A percentile compares a stretch with the other conserved stretches of the same genome.
Evolutionary conservation across 1,284 basidiomycete species (phyloP).

Genomic region (Cryptococcus deneoformans): DNA sequence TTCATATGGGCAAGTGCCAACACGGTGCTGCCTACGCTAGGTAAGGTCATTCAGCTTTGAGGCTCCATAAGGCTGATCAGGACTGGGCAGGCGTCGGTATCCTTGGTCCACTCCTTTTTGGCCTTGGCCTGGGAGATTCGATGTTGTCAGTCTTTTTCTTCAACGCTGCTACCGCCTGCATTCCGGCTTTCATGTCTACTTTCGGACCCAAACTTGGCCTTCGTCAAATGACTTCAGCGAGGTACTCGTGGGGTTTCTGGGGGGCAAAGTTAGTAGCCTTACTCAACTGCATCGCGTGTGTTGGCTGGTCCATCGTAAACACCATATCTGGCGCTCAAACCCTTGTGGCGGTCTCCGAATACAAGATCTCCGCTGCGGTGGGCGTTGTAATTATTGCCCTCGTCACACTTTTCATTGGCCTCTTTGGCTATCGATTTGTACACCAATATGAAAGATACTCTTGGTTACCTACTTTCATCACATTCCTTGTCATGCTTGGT

Average conservation of each 20-base stretch:
- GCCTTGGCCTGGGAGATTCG: conserved; percentile 34
- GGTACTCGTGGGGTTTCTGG: conserved; percentile 48
- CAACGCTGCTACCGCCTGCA: conserved; percentile 18
- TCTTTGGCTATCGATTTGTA: conserved; percentile 52
- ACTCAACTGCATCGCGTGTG: conserved; percentile 42
- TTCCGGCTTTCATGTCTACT: conserved; percentile 37
- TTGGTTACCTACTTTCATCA: conserved; percentile 51
- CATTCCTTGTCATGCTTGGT: conserved; percentile 46
- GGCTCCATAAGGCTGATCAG: neutral
- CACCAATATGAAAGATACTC: conserved; percentile 48
- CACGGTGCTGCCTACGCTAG: neutral
- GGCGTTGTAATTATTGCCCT: conserved; percentile 46
- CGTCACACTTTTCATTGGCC: conserved; percentile 48
- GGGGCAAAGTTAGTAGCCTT: conserved; percentile 32
- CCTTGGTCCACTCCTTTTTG: conserved; percentile 31
- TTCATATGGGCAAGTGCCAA: conserved; percentile 18
- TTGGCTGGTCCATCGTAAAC: conserved; percentile 47
- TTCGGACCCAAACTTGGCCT: conserved; percentile 44
- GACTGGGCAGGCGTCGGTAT: conserved; percentile 24
- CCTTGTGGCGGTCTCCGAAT: conserved; percentile 37
- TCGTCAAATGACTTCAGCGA: conserved; percentile 47
- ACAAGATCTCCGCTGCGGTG: conserved; percentile 37
- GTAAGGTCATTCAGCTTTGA: neutral
- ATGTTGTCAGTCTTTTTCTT: conserved; percentile 39
- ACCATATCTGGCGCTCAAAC: conserved; percentile 46